Evolutionary conservation across 805 yeast species (phyloP), one percentile per base, ranked within the genome.

Genomic region (Myxozyma neotropica): DNA sequence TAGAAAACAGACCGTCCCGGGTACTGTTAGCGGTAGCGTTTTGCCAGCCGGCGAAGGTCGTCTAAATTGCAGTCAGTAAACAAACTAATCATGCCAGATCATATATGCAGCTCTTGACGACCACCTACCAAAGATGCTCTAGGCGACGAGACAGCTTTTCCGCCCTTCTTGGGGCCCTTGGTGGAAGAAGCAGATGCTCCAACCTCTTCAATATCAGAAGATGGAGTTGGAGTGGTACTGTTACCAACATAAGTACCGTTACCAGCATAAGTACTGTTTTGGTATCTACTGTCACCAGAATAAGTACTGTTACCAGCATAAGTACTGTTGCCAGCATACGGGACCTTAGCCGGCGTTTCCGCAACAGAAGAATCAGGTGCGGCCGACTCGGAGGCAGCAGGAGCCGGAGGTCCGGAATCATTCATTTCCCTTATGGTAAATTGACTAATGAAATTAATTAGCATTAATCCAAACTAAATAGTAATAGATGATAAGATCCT

Each of bases 351-450:
- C 43, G 51, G 50, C 31, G n/a, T 21, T 6, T 43, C n/a, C 4
- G 47, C 47, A 1, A 13, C 49, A 27, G 49, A 36, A 29, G 24
- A n/a, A 27, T 27, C 51, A 33, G 51, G 26, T 2, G 13, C 40
- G 24, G 39, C 35, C 15, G 31, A 10, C 3, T 35, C 43, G 7
- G 52, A 43, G 3, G 53, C 44, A 21, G 50, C 13, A 6, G 53
- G 29, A 13, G 53, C 13, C 7, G 57, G 40, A 46, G 55, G 8
- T 1, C 27, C 53, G 8, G 58, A 24, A 26, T 44, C 58, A 17
- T 21, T 43, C 19, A 13, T 26, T 24, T 55, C 65, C 15, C 42
- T 31, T 36, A 61, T 61, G 21, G 60, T 42, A 43, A 61, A 61
- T 7, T 26, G 39, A 21, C 63, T 61, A 39, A 1, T 38, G 1